Base-by-base conservation (phyloP, 768 basidiomycete genomes). In the Hericium alpestre region DNA sequence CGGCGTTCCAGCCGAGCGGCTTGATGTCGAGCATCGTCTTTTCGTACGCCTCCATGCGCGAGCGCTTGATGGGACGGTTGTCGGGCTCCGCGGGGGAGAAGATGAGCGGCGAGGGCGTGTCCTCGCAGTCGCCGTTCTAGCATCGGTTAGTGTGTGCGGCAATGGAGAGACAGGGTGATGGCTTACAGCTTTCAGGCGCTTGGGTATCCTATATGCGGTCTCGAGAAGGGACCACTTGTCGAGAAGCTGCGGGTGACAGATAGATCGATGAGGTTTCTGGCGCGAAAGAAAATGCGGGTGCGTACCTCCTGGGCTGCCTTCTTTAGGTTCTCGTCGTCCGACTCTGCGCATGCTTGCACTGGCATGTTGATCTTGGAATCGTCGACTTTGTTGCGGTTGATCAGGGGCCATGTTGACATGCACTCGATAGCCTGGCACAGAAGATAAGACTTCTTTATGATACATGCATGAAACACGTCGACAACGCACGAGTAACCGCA, bases 301-400 rank as follows among this genome's bases (percentile, higher is more conserved):
- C 72, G 51, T 54, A 90, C 90, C 72, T 81, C 77, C 61, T 82
- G 75, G 1, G 92, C 86, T 32, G 86, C 61, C 7, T 67, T 67
- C 59, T 79, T 81, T 53, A 90, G 70, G 8, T 63, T 69, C 53
- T 81, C 79, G 55, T 89, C 78, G 38, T 81, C 81, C 0, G 79
- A 76, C 37, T 77, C 72, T 1, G 76, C 64, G 50, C 83, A 80
- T 2, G 59, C 63, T 65, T 79, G 74, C 13, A 96, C 82, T 5
- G 83, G 80, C 16, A 79, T 70, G 56, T 82, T 80, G 53, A 73
- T 64, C 62, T 80, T 81, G 16, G 83, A 81, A 61, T 93, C 92
- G 57, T 93, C 89, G 27, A 98, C 84, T 71, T 97, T 97, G 74
- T 96, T 97, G 55, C 88, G 80, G 46, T 84, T 82, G 52, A 88